A percentile compares a stretch with the other conserved stretches of the same genome.
These are phyloP conservation scores for Stereum hirsutum DNA, from an alignment of 1,284 basidiomycete species.

Conservation along the genomic window DNA sequence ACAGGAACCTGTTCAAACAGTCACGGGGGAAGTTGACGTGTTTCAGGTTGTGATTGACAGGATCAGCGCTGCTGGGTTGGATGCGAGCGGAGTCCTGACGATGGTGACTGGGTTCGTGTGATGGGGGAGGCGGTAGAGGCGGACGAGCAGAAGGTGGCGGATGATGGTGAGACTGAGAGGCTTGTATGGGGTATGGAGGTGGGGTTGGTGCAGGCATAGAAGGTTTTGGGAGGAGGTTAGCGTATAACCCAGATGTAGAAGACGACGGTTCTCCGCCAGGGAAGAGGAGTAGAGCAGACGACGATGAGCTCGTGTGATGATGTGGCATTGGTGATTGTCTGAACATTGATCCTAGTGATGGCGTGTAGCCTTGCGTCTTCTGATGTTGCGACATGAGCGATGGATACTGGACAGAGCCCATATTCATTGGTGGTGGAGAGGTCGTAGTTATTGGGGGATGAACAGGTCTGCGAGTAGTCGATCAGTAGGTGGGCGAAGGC, in stretches of 20 bases:
- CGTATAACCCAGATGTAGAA: slow-evolving; percentile 16
- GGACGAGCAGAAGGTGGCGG: slow-evolving; percentile 13
- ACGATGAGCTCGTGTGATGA: slow-evolving; percentile 4
- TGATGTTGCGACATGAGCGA: slow-evolving; percentile 64
- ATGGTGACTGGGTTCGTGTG: slow-evolving; percentile 8
- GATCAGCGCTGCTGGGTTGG: slow-evolving; percentile 17
- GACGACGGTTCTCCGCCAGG: slow-evolving; percentile 14
- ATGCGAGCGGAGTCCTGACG: slow-evolving; percentile 14
- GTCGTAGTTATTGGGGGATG: slow-evolving; percentile 47
- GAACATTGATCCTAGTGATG: slow-evolving; percentile 48
- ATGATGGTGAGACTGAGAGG: slow-evolving; percentile 6
- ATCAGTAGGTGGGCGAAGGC: not conserved
- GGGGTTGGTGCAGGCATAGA: slow-evolving; percentile 14
- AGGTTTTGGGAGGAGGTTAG: slow-evolving; percentile 15
- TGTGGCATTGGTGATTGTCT: slow-evolving; percentile 12
- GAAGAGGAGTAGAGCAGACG: slow-evolving; percentile 14
- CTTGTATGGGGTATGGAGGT: slow-evolving; percentile 7
- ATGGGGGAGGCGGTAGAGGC: slow-evolving; percentile 9
- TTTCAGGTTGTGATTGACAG: slow-evolving; percentile 33
- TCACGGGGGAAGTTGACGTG: slow-evolving; percentile 60
- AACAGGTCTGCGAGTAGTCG: slow-evolving; percentile 18
- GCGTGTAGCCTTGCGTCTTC: slow-evolving; percentile 58
- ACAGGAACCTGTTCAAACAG: slow-evolving; percentile 63
- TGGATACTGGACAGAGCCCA: slow-evolving; percentile 41
- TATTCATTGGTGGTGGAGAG: slow-evolving; percentile 40